Percentiles rank a stretch among this genome's conserved stretches.
Evolutionary conservation across 192 early-diverging fungal species (phyloP).

Genomic region (Entomortierella chlamydospora): DNA sequence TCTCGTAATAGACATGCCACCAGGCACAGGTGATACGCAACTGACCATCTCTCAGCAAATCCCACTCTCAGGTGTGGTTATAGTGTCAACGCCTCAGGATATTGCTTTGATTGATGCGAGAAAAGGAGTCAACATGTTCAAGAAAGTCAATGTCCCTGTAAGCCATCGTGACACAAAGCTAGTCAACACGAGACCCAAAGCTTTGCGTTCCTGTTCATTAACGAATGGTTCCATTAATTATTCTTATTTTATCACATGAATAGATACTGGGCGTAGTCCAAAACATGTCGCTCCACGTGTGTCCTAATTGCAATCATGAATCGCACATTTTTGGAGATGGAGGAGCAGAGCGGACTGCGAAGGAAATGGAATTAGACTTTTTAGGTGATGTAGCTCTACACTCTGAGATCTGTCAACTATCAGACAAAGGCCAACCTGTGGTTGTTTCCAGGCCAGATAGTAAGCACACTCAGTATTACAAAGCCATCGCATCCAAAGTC

Average conservation of each 20-base stretch:
- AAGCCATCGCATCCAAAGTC: constrained; percentile 61
- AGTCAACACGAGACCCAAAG: too few relatives aligned
- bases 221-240: too few relatives aligned
- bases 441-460: constrained; percentile 67
- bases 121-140: constrained; percentile 87
- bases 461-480: constrained; percentile 61
- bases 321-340: constrained; percentile 84
- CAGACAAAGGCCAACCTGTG: constrained; percentile 82
- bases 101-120: constrained; percentile 84
- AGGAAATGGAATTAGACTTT: constrained; percentile 73
- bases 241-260: neutral
- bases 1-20: constrained; percentile 91
- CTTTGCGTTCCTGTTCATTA: too few relatives aligned
- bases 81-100: constrained; percentile 94
- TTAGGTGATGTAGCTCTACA: constrained; percentile 86
- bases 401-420: constrained; percentile 74
- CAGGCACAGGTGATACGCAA: constrained; percentile 93
- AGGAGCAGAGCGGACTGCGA: constrained; percentile 66
- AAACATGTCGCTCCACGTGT: constrained; percentile 88
- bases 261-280: constrained; percentile 89
- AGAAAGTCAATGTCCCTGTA: constrained; percentile 84
- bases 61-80: constrained; percentile 73
- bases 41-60: constrained; percentile 84
- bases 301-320: constrained; percentile 82
- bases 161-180: constrained; percentile 30